Conservation (phyloP, 108 stramenopile species). For the Cyclotella sp. region DNA sequence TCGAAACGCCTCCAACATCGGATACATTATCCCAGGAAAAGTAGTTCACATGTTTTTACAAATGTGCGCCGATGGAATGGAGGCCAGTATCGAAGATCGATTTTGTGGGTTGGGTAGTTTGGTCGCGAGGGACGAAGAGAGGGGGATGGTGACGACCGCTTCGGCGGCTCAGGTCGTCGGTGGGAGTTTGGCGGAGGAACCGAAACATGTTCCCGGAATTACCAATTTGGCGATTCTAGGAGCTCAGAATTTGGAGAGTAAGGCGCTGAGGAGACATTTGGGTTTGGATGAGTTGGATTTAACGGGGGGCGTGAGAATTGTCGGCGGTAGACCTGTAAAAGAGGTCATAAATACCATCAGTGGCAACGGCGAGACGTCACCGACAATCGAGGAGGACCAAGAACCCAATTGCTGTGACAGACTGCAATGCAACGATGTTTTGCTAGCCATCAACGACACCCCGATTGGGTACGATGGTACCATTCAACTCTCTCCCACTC, state of each 20-base stretch:
- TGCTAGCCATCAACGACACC: slow-evolving; percentile 39
- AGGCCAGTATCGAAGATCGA: slow-evolving; percentile 30
- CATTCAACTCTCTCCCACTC: slow-evolving; percentile 43
- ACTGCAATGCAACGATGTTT: slow-evolving; percentile 49
- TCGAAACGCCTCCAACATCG: slow-evolving; percentile 60
- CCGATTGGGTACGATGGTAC: slow-evolving; percentile 54
- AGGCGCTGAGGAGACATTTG: slow-evolving; percentile 39
- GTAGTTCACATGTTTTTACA: slow-evolving; percentile 56
- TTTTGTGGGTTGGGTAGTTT: slow-evolving; percentile 37
- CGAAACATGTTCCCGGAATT: slow-evolving; percentile 52
- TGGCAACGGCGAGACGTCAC: not conserved
- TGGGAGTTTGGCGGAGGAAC: slow-evolving; percentile 5
- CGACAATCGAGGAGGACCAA: not conserved
- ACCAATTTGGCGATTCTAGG: slow-evolving; percentile 34
- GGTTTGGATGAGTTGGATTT: slow-evolving; percentile 44
- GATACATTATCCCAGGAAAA: slow-evolving; percentile 69
- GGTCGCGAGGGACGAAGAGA: slow-evolving; percentile 18
- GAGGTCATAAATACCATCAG: not conserved
- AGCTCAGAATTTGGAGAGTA: slow-evolving; percentile 53
- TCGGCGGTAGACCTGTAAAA: slow-evolving; percentile 1
- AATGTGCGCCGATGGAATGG: slow-evolving; percentile 46
- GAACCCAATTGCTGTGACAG: not conserved
- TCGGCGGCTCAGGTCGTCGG: not conserved
- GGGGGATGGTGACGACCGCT: not conserved
- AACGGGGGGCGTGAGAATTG: slow-evolving; percentile 47